Evolutionary conservation across 768 basidiomycete species (phyloP).

Genomic region (Mycena pura): DNA sequence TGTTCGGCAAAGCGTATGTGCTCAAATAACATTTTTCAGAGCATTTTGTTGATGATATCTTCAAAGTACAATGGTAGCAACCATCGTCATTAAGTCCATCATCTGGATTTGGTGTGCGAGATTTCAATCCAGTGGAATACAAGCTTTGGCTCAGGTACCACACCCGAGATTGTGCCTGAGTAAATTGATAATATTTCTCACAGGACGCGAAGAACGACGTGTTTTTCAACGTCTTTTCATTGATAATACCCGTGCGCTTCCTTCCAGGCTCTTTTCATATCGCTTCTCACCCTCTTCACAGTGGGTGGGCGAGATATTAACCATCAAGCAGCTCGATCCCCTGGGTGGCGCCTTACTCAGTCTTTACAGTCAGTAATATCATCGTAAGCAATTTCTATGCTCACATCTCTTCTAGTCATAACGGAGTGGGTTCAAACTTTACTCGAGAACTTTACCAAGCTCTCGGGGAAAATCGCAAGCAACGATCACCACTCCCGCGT

Average conservation of each 20-base stretch:
- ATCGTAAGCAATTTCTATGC: neutral
- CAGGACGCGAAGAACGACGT: conserved; percentile 29
- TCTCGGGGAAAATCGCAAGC: conserved; percentile 25
- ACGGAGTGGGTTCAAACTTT: conserved; percentile 23
- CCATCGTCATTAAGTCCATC: conserved; percentile 20
- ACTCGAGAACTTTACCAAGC: conserved; percentile 26
- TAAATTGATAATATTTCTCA: neutral
- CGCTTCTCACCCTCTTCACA: neutral
- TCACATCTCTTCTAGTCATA: conserved; percentile 11
- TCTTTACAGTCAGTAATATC: conserved; percentile 20
- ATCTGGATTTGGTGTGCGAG: conserved; percentile 27
- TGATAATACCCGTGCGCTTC: conserved; percentile 17
- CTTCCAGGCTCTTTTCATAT: neutral
- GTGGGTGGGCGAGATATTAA: conserved; percentile 27
- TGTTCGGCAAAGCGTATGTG: conserved; percentile 24
- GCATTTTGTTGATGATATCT: neutral
- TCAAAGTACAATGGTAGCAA: conserved; percentile 21
- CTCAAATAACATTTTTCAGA: neutral
- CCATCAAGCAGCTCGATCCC: conserved; percentile 25
- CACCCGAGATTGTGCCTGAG: neutral
- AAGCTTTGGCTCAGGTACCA: conserved; percentile 25
- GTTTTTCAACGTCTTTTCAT: conserved; percentile 28
- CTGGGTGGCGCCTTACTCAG: conserved; percentile 26
- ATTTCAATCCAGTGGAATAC: conserved; percentile 20
- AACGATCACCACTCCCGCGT: conserved; percentile 23